phyloP scores from a whole-genome alignment of 371 early-diverging fungal genomes.

The Fennellomyces sp. region DNA sequence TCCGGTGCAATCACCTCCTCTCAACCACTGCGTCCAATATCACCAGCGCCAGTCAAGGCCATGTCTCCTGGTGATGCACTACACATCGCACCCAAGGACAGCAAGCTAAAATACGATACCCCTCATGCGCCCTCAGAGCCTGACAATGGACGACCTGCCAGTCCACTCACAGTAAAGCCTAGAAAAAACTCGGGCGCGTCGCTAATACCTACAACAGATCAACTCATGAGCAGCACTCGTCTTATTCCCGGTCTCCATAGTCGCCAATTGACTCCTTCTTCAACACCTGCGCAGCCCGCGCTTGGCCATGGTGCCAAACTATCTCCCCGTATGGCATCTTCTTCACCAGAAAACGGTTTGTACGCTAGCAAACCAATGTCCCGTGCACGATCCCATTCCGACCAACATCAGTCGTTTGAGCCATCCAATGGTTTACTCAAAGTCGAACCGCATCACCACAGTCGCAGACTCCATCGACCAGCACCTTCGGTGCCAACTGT shows the following conservation, averaged over 20 bases:
- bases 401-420: constrained; percentile 20
- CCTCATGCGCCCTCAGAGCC: neutral
- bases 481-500: constrained; percentile 1
- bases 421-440: neutral
- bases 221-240: constrained; percentile 3
- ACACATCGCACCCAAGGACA: neutral
- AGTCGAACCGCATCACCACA: constrained; percentile 8
- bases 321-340: constrained; percentile 22
- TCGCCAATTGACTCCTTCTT: neutral
- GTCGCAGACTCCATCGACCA: constrained; percentile 9
- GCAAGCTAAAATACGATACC: neutral
- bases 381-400: constrained; percentile 45
- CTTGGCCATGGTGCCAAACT: constrained; percentile 19
- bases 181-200: neutral
- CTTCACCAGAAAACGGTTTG: constrained; percentile 10
- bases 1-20: constrained; percentile 5
- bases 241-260: constrained; percentile 9
- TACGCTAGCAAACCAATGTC: constrained; percentile 28
- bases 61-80: constrained; percentile 12
- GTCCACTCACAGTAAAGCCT: constrained; percentile 9
- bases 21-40: neutral
- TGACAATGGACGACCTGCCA: constrained; percentile 2
- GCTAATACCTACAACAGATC: constrained; percentile 3
- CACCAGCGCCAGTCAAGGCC: neutral
- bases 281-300: neutral